These are phyloP conservation scores for Schizopora paradoxa DNA, from an alignment of 1,284 basidiomycete genomes.

Conservation along the genomic window DNA sequence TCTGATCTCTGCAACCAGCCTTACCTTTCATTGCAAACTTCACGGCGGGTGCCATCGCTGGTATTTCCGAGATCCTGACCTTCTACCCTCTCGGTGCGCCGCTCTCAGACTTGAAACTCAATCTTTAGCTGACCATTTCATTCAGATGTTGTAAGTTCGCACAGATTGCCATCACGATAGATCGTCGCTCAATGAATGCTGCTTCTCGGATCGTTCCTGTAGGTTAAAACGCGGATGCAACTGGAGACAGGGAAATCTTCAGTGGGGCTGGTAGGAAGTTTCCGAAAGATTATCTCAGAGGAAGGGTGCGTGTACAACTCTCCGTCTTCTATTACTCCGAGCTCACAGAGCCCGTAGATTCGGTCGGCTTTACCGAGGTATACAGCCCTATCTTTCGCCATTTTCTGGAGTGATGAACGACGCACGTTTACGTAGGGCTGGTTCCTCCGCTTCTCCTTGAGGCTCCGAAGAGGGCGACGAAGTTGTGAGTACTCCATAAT, in stretches of 20 bases:
- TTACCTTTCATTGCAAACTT: constrained; percentile 87
- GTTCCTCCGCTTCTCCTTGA: constrained; percentile 92
- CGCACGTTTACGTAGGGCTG: constrained; percentile 48
- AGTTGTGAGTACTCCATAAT: constrained; percentile 64
- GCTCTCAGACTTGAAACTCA: neutral
- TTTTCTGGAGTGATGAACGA: neutral
- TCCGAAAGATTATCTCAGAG: constrained; percentile 70
- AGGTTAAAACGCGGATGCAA: constrained; percentile 98
- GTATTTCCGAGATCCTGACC: constrained; percentile 83
- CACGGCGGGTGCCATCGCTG: constrained; percentile 86
- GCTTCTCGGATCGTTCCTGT: constrained; percentile 19
- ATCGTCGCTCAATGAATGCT: constrained; percentile 22
- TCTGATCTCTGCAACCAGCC: constrained; percentile 36
- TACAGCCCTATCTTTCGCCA: neutral
- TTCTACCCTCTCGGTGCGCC: constrained; percentile 89
- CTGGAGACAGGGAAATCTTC: constrained; percentile 78
- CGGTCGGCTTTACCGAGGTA: constrained; percentile 85
- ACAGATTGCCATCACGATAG: constrained; percentile 20
- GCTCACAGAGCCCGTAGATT: constrained; percentile 38
- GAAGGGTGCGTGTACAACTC: constrained; percentile 64
- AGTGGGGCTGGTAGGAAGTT: constrained; percentile 77
- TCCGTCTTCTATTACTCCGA: neutral
- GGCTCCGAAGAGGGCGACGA: constrained; percentile 96
- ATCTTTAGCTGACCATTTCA: constrained; percentile 11
- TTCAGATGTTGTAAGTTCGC: constrained; percentile 30